A percentile compares a stretch with the other conserved stretches of the same genome.
Evolutionary conservation across 2,329 filamentous ascomycete genomes (phyloP).

Genomic region (Pseudocercospora cruenta): DNA sequence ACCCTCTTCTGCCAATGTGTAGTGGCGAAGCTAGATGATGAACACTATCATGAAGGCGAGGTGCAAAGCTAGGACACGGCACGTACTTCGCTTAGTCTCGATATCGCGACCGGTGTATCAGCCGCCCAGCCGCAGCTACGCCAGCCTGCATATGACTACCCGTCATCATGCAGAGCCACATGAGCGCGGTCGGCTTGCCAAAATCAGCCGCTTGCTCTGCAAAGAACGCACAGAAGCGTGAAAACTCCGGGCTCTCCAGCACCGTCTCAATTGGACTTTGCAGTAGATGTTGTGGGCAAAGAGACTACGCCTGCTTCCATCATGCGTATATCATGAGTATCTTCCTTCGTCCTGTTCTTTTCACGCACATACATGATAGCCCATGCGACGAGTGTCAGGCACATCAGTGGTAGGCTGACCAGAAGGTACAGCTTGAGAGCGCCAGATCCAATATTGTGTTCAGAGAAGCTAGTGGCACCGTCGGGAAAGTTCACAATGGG

Average conservation of each 20-base stretch:
- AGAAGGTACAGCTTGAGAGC: constrained; percentile 20
- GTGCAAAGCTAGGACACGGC: background rate
- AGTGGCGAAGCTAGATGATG: background rate
- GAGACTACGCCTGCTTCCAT: background rate
- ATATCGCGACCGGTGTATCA: background rate
- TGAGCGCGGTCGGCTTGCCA: no score
- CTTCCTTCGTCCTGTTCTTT: constrained; percentile 9
- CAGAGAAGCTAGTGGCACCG: constrained; percentile 10
- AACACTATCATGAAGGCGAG: background rate
- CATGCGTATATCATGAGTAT: background rate
- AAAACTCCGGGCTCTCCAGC: no score
- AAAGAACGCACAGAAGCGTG: no score
- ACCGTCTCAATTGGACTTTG: no score
- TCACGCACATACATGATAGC: constrained; percentile 39
- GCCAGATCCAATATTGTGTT: constrained; percentile 7
- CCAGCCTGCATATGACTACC: background rate
- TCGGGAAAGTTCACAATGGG: constrained; percentile 39
- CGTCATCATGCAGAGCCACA: background rate
- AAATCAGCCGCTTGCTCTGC: no score
- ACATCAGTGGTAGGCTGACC: constrained; percentile 43
- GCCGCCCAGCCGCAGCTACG: background rate
- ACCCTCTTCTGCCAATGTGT: no score
- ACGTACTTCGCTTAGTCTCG: background rate
- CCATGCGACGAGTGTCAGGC: constrained; percentile 41
- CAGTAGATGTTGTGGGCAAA: background rate